phyloP scores from a whole-genome alignment of 2,329 filamentous ascomycete species.

The Lecanicillium sp. region DNA sequence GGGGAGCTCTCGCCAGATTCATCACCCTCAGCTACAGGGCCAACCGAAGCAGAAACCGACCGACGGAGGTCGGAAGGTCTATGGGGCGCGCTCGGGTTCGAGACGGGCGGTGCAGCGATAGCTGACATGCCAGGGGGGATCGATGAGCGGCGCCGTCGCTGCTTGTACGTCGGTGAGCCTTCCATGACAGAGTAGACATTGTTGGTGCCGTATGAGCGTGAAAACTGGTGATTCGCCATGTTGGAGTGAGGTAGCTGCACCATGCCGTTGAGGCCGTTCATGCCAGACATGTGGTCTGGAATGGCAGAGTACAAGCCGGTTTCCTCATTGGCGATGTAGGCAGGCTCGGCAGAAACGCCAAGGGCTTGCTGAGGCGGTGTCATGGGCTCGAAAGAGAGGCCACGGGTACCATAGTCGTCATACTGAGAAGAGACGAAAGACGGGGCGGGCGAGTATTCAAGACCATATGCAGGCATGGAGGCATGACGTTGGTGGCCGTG shows the following conservation, averaged over 20 bases:
- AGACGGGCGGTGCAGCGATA: conserved; percentile 56
- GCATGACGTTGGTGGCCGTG: conserved; percentile 86
- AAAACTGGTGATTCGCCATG: conserved; percentile 70
- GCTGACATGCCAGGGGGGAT: conserved; percentile 71
- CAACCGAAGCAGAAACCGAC: conserved; percentile 82
- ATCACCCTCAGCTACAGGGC: conserved; percentile 71
- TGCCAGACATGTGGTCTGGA: conserved; percentile 68
- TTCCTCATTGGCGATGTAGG: conserved; percentile 97
- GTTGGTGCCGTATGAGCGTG: conserved; percentile 60
- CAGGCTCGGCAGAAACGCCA: conserved; percentile 75
- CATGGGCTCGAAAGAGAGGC: conserved; percentile 91
- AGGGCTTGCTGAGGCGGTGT: conserved; percentile 89
- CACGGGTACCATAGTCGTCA: conserved; percentile 94
- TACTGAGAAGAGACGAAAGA: conserved; percentile 98
- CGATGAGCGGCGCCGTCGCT: conserved; percentile 85
- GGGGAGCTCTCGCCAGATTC: conserved; percentile 74
- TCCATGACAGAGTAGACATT: conserved; percentile 95
- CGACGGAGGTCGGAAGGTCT: conserved; percentile 83
- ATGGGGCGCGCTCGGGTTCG: conserved; percentile 54
- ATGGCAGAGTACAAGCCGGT: conserved; percentile 93
- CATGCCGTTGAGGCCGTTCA: conserved; percentile 75
- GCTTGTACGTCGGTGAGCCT: conserved; percentile 97
- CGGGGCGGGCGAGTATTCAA: conserved; percentile 96
- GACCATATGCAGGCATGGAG: conserved; percentile 91
- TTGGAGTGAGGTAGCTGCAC: conserved; percentile 86